These are phyloP conservation scores for Stachybotrys elegans DNA, from an alignment of 2,329 filamentous ascomycete species.

Conservation along the genomic window DNA sequence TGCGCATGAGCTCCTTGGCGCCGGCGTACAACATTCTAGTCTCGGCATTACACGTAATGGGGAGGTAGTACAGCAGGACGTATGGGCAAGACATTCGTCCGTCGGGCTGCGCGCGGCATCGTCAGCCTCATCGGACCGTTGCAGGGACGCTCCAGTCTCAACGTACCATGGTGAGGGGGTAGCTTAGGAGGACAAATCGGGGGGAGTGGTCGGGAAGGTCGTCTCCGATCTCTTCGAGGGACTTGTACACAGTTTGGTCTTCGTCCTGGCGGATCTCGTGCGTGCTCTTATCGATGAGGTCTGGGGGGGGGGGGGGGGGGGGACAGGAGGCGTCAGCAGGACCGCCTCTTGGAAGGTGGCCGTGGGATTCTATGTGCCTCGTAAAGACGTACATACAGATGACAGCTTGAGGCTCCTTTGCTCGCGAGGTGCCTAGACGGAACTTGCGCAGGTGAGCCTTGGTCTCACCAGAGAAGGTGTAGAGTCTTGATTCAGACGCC, in stretches of 20 bases:
- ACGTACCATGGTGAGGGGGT: slow-evolving; percentile 78
- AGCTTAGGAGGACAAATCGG: slow-evolving; percentile 83
- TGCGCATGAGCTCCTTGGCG: slow-evolving; percentile 93
- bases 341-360: not conserved
- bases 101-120: slow-evolving; percentile 51
- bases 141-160: not conserved
- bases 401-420: slow-evolving; percentile 81
- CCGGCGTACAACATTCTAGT: slow-evolving; percentile 91
- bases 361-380: not conserved
- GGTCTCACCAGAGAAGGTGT: slow-evolving; percentile 87
- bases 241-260: slow-evolving; percentile 70
- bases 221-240: slow-evolving; percentile 75
- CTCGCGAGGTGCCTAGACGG: slow-evolving; percentile 81
- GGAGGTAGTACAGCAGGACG: slow-evolving; percentile 90
- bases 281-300: slow-evolving; percentile 84
- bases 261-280: slow-evolving; percentile 85
- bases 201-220: slow-evolving; percentile 91
- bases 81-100: slow-evolving; percentile 88
- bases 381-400: slow-evolving; percentile 69
- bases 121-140: slow-evolving; percentile 10
- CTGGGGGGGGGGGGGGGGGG: slow-evolving; percentile 47
- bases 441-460: slow-evolving; percentile 92
- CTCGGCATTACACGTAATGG: slow-evolving; percentile 82
- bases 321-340: slow-evolving; percentile 10
- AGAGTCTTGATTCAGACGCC: slow-evolving; percentile 78